phyloP scores from a whole-genome alignment of 305 asterid genomes.

The Solanum hybrid region DNA sequence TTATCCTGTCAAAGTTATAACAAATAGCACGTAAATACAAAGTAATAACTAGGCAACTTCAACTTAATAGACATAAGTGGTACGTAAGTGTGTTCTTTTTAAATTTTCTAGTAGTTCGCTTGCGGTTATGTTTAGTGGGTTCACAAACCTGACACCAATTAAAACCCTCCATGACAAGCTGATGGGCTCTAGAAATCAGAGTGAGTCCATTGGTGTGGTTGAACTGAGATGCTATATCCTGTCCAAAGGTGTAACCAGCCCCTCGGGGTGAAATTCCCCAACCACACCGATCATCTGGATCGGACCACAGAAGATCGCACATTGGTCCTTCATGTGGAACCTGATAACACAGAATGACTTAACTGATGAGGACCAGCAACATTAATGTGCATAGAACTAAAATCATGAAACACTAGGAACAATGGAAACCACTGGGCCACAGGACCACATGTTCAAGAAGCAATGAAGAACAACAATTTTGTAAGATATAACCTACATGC shows the following conservation, averaged over 20 bases:
- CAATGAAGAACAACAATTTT: neutral
- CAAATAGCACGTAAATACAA: neutral
- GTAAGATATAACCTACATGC: neutral
- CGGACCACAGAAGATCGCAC: conserved; percentile 85
- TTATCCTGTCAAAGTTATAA: conserved; percentile 16
- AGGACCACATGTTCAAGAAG: neutral
- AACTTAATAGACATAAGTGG: neutral
- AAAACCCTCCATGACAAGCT: conserved; percentile 35
- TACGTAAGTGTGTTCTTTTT: neutral
- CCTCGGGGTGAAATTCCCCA: conserved; percentile 91
- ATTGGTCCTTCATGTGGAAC: conserved; percentile 86
- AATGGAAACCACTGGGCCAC: neutral
- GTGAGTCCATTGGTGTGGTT: conserved; percentile 36
- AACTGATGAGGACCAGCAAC: neutral
- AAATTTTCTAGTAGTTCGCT: neutral
- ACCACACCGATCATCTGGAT: conserved; percentile 83
- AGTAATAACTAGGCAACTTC: neutral
- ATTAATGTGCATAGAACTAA: neutral
- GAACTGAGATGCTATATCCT: conserved; percentile 35
- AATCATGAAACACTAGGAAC: neutral
- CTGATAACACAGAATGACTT: conserved; percentile 10
- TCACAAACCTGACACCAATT: conserved; percentile 34
- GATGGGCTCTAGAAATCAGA: conserved; percentile 35
- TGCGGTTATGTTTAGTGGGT: neutral
- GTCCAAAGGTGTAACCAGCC: conserved; percentile 81